Evolutionary conservation across 331 rosid species (phyloP), one percentile per base, ranked within the genome.

Genomic region (Pyracantha coccinea): DNA sequence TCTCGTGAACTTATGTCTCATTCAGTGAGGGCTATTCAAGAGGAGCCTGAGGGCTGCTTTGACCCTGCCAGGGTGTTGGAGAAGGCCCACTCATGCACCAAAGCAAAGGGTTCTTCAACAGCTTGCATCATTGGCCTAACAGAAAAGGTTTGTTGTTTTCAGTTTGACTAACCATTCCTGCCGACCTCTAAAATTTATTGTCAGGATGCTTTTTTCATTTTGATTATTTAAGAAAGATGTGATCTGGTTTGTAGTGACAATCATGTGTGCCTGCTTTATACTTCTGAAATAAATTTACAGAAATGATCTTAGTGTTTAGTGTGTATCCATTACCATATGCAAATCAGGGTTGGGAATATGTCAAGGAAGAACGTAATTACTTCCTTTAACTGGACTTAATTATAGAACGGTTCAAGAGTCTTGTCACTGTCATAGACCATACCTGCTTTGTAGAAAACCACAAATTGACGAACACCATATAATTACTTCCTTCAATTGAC

Each of bases 51-150:
- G 74, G 90, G 84, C 50, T 81, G 83, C 50, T 62, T 95, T 78
- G 78, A 92, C 83, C 97, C 90, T 0, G 81, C 83, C 73, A 90
- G 86, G 79, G 99, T 95, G 69, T 88, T 95, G 71, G 97, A 90
- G 87, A 95, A 90, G 88, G 99, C 99, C 77, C 97, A 95, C 80
- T 85, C 87, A 32, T 62, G 78, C 69, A 75, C 89, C 14, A 95
- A 79, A 76, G 93, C 97, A 31, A 80, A 53, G 88, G 99, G 97
- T 79, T 95, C 99, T 19, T 95, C 99, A 62, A 95, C 99, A 53
- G 99, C 92, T 65, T 95, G 99, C 79, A 89, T 95, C 77, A 79
- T 95, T 80, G 83, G 89, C 73, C 97, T 95, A 69, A 82, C 81
- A 0, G 90, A 90, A 53, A 84, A 83, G 97, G 97, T 95, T 75